Percentiles rank a stretch among this genome's conserved stretches.
Evolutionary conservation across 345 rosid genomes (phyloP).

Genomic region (Chamaenerion angustifolium): DNA sequence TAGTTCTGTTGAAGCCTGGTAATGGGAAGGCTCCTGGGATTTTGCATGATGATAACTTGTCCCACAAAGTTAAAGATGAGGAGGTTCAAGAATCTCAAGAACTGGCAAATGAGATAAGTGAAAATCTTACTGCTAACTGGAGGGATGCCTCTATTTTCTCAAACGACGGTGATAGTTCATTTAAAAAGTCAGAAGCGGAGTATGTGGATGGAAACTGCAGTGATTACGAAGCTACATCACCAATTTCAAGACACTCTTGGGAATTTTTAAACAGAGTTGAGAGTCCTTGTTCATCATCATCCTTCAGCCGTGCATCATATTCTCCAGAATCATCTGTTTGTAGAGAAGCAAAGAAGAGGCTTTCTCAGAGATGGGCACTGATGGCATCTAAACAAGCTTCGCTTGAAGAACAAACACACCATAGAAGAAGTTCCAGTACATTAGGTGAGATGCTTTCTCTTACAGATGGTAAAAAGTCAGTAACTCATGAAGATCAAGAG

Average conservation of each 20-base stretch:
- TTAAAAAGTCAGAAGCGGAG: slow-evolving; percentile 52
- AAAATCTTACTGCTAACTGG: slow-evolving; percentile 25
- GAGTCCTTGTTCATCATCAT: slow-evolving; percentile 55
- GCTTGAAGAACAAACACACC: slow-evolving; percentile 29
- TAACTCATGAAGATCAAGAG: slow-evolving; percentile 23
- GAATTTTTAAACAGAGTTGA: slow-evolving; percentile 31
- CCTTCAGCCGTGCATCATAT: slow-evolving; percentile 58
- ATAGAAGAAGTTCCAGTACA: slow-evolving; percentile 54
- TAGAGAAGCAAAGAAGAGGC: slow-evolving; percentile 62
- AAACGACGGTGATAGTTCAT: slow-evolving; percentile 80
- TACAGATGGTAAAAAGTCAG: slow-evolving; percentile 16
- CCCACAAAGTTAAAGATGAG: slow-evolving; percentile 37
- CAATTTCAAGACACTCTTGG: slow-evolving; percentile 76
- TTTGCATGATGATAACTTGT: slow-evolving; percentile 16
- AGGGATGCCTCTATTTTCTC: slow-evolving; percentile 79
- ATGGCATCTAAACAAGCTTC: slow-evolving; percentile 54
- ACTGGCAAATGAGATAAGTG: slow-evolving; percentile 17
- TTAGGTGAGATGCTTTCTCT: slow-evolving; percentile 96
- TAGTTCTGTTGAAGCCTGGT: slow-evolving; percentile 88
- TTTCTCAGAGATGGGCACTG: slow-evolving; percentile 95
- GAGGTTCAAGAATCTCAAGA: slow-evolving; percentile 40
- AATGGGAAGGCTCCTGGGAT: slow-evolving; percentile 2
- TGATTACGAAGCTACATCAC: slow-evolving; percentile 67
- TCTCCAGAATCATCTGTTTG: slow-evolving; percentile 90
- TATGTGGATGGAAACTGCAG: slow-evolving; percentile 46